A percentile compares a stretch with the other conserved stretches of the same genome.
phyloP scores from a whole-genome alignment of 164 flowering plant genomes.

The Tinospora cordifolia region DNA sequence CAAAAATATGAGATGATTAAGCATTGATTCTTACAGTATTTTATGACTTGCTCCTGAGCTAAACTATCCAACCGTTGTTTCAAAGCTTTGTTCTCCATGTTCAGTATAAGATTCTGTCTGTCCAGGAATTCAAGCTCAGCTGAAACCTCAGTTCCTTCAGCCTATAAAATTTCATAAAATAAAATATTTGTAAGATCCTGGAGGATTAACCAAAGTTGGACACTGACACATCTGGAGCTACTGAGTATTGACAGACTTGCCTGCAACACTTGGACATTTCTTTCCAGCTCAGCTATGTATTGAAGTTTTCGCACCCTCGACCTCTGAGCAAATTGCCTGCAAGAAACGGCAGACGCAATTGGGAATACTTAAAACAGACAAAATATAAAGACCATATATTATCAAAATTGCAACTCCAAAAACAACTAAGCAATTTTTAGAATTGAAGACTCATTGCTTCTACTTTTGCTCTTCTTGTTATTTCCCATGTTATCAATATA shows the following conservation, averaged over 20 bases:
- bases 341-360: not conserved
- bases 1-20: not conserved
- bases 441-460: too few relatives aligned
- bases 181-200: not conserved
- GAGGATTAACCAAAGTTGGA: not conserved
- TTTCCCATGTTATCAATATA: too few relatives aligned
- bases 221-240: too few relatives aligned
- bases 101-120: constrained; percentile 71
- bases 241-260: constrained; percentile 34
- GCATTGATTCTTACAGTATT: constrained; percentile 49
- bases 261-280: constrained; percentile 79
- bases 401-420: too few relatives aligned
- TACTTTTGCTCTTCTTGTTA: too few relatives aligned
- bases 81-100: constrained; percentile 86
- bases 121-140: constrained; percentile 81
- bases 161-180: constrained; percentile 31
- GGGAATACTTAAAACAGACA: too few relatives aligned
- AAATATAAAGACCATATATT: too few relatives aligned
- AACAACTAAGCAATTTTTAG: too few relatives aligned
- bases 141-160: constrained; percentile 79
- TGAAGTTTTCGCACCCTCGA: constrained; percentile 96
- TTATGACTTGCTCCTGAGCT: constrained; percentile 79
- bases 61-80: constrained; percentile 80
- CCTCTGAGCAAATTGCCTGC: constrained; percentile 93
- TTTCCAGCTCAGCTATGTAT: constrained; percentile 90